Base-by-base conservation (phyloP, 176 grass and related monocot species). In the Hordeum marinum region DNA sequence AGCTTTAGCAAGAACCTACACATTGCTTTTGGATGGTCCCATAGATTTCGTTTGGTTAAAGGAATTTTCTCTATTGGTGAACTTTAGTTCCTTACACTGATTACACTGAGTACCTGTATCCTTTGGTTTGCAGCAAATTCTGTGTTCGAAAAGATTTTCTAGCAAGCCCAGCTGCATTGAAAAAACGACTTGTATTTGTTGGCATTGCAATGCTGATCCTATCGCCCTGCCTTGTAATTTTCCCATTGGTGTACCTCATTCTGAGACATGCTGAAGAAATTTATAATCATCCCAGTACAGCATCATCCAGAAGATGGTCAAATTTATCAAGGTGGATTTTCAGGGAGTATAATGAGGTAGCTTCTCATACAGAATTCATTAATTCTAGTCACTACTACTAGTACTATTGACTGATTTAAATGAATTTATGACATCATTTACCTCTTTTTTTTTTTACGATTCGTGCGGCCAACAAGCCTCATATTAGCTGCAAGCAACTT, bases 281-380 rank as follows among this genome's bases (percentile, higher is more conserved):
- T 75, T 99, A 99, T 71, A 91, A 99, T 87, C 90, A 99, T 71
- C 97, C 97, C 7, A 94, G 94, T 63, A 96, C 90, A 79, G 97
- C 97, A 23, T 99, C 97, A 61, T 99, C 97, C 83, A 87, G 97
- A 75, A 88, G 97, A 67, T 99, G 97, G 97, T 99, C 97, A 78
- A 99, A 94, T 82, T 89, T 99, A 70, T 92, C 97, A 27, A 94
- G 93, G 63, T 99, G 97, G 97, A 99, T 94, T 83, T 92, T 99
- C 50, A 92, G 97, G 83, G 97, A 99, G 61, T 96, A 96, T 78
- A 99, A 99, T 27, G 97, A 99, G 97, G 97, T 99, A 86, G 26
- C 69, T 83, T 88, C 72, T 68, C 29, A 59, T 64, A 54, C 31
- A 84, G 14, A 62, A 40, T 11, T 75, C 11, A 42, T 72, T 54